Base-by-base conservation (phyloP, 257 asterid species). In the Fraxinus cuspidata region DNA sequence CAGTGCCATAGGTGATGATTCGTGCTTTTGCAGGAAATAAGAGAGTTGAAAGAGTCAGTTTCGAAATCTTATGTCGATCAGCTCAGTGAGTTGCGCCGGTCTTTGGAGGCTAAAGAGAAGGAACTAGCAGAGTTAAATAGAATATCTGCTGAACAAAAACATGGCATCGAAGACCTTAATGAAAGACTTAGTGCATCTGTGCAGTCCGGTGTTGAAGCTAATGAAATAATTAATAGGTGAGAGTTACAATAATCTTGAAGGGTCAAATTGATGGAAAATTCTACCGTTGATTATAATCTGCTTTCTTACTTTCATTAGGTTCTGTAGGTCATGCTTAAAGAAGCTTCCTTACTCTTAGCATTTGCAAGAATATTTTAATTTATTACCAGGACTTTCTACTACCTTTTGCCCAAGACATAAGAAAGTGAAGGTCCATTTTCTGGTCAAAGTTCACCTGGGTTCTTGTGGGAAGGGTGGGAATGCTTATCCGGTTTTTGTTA, bases 221-320 rank as follows among this genome's bases (percentile, higher is more conserved):
- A 96, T 90, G 98, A 96, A 85, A 86, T 96, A 77, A 92, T 96
- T 78, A 78, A 73, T 77, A 92, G 99, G 99, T 96, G 79, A 89
- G 90, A 77, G 27, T 68, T 69, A 28, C n/a, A 53, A n/a, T 60
- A 6, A 71, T 74, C 74, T 74, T 69, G 34, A 51, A 32, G 80
- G 42, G 73, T 68, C 67, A 47, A 71, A 25, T 60, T 64, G 58
- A 71, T 82, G 77, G 60, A 60, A 72, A 65, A 29, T 58, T 49
- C n/a, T 25, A 23, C 76, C 77, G 19, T 23, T 74, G 53, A 68
- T 64, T 58, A 34, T 69, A 31, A 58, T 21, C 13, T 72, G 66
- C 47, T 3, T 16, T 73, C 28, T 80, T 0, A 40, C 34, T 29
- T 70, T 34, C 23, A 66, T 71, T 56, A 44, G 40, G 78, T 74